Percentiles rank a stretch among this genome's conserved stretches.
phyloP scores from a whole-genome alignment of 371 early-diverging fungal species.

The Mucor irregularis region DNA sequence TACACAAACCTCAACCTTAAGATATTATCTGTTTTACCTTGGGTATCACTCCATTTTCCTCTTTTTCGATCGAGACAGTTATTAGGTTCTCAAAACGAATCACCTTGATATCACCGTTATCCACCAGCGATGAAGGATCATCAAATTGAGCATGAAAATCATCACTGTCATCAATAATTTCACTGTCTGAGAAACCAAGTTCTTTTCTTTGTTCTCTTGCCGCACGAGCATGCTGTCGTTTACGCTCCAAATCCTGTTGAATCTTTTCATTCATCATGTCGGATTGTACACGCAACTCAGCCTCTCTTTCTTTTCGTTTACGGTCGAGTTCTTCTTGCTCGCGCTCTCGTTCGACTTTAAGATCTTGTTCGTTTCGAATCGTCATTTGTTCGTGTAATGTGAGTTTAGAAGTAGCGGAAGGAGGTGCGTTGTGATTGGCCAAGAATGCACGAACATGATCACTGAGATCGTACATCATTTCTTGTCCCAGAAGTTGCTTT shows the following conservation, averaged over 20 bases:
- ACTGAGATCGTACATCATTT: conserved; percentile 79
- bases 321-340: conserved; percentile 43
- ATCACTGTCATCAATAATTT: conserved; percentile 28
- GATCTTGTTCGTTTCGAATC: conserved; percentile 58
- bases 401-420: conserved; percentile 52
- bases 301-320: conserved; percentile 42
- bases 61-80: conserved; percentile 45
- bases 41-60: conserved; percentile 28
- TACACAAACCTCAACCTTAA: no score
- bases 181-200: conserved; percentile 30
- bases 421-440: conserved; percentile 60
- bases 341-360: conserved; percentile 47
- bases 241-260: conserved; percentile 53
- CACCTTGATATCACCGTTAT: conserved; percentile 41
- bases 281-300: conserved; percentile 52
- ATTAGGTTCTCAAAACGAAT: conserved; percentile 54
- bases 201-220: conserved; percentile 32
- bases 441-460: conserved; percentile 65
- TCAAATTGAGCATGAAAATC: conserved; percentile 28
- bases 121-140: conserved; percentile 10
- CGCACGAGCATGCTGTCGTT: conserved; percentile 42
- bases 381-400: conserved; percentile 65
- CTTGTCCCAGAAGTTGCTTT: conserved; percentile 56
- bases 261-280: conserved; percentile 59
- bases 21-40: conserved; percentile 13